A percentile compares a stretch with the other conserved stretches of the same genome.
Conservation (phyloP, 2,329 filamentous ascomycete genomes). For the Apiospora hydei region DNA sequence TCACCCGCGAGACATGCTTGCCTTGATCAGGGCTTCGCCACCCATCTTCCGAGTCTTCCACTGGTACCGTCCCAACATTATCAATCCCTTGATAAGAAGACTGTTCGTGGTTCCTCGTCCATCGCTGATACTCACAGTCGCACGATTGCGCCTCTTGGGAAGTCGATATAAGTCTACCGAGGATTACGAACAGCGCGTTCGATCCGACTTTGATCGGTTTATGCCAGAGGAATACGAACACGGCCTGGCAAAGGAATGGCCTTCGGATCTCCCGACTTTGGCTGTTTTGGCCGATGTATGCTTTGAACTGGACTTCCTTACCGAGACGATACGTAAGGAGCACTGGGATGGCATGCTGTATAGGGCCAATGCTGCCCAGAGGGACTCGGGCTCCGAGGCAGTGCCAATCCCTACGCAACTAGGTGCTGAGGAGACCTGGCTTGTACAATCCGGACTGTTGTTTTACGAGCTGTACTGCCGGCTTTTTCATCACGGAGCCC, state of each 20-base stretch:
- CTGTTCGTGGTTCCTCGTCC: background rate
- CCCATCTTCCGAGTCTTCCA: background rate
- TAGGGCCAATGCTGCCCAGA: background rate
- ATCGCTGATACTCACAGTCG: background rate
- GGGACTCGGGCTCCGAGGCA: no score
- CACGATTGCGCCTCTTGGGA: background rate
- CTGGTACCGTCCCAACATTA: background rate
- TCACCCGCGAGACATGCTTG: background rate
- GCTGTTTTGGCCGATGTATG: background rate
- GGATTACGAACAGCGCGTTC: background rate
- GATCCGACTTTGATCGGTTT: background rate
- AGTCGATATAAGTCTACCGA: background rate
- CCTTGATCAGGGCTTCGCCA: background rate
- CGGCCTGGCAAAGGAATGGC: background rate
- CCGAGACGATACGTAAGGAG: background rate
- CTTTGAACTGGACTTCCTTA: background rate
- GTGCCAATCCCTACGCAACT: background rate
- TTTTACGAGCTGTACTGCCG: background rate
- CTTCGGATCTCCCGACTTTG: background rate
- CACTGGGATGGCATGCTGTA: background rate
- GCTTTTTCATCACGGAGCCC: background rate
- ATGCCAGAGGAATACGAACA: no score
- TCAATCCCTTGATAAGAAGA: background rate
- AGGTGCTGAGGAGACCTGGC: background rate
- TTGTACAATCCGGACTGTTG: background rate